Evolutionary conservation across 2,329 filamentous ascomycete species (phyloP).

Genomic region (Colletotrichum tropicale): DNA sequence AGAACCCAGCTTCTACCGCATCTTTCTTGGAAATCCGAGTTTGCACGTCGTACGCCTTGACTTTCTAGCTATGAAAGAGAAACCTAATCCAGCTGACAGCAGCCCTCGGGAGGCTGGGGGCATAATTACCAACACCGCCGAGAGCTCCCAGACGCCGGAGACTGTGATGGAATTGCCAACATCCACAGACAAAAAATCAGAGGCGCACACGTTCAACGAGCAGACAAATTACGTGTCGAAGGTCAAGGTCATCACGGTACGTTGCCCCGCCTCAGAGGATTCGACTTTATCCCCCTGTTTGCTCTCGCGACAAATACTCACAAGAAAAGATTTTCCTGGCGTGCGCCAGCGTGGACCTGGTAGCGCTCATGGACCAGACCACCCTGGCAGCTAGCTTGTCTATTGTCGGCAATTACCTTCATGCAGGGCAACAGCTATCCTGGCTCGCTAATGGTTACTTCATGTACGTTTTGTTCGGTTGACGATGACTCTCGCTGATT

Average conservation of each 20-base stretch:
- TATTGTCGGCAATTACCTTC: constrained; percentile 54
- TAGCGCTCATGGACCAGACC: constrained; percentile 63
- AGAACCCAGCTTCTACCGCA: neutral
- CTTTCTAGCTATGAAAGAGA: neutral
- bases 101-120: neutral
- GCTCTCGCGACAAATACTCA: neutral
- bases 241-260: constrained; percentile 55
- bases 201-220: constrained; percentile 49
- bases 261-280: neutral
- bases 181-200: constrained; percentile 21
- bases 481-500: neutral
- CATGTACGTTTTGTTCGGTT: constrained; percentile 42
- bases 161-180: neutral
- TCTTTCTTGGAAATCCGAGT: neutral
- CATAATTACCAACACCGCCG: neutral
- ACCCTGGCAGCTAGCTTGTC: constrained; percentile 59
- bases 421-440: constrained; percentile 52
- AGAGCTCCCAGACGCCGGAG: constrained; percentile 6
- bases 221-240: constrained; percentile 60
- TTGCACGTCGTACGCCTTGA: neutral
- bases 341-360: constrained; percentile 58
- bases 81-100: neutral
- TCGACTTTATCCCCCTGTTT: neutral
- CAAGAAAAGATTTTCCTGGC: constrained; percentile 58
- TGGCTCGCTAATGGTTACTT: constrained; percentile 64